Percentiles rank a stretch among this genome's conserved stretches.
Conservation (phyloP, 1,284 basidiomycete genomes). For the Puccinia sorghi region DNA sequence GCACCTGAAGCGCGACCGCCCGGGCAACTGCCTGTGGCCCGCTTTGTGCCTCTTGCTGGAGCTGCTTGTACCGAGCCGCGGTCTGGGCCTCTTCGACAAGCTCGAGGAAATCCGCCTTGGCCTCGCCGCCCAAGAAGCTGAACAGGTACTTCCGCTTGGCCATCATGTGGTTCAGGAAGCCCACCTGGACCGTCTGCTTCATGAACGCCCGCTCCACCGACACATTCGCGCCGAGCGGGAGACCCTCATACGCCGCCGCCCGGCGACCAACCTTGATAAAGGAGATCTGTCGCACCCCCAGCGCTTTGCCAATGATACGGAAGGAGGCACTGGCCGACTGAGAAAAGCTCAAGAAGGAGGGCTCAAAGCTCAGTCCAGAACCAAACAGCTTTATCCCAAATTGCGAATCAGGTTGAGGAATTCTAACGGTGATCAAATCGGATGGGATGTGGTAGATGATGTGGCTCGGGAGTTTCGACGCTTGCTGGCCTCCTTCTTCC, state of each 20-base stretch:
- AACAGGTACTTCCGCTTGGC: conserved; percentile 85
- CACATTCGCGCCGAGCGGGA: conserved; percentile 74
- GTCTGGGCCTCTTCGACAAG: conserved; percentile 73
- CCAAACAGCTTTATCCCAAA: conserved; percentile 79
- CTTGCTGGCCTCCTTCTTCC: not conserved
- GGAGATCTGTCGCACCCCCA: conserved; percentile 78
- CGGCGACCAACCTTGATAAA: conserved; percentile 77
- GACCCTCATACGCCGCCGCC: conserved; percentile 73
- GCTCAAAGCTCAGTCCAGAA: conserved; percentile 81
- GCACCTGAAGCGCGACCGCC: conserved; percentile 71
- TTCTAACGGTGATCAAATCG: conserved; percentile 76
- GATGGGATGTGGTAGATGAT: conserved; percentile 82
- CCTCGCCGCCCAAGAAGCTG: conserved; percentile 71
- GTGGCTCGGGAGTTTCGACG: conserved; percentile 66
- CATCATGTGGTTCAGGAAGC: conserved; percentile 72
- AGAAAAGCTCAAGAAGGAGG: conserved; percentile 73
- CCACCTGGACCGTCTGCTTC: conserved; percentile 86
- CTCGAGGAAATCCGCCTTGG: conserved; percentile 65
- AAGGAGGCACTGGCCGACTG: conserved; percentile 78
- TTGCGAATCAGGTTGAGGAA: conserved; percentile 75
- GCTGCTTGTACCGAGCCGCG: conserved; percentile 55
- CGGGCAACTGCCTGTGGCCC: conserved; percentile 64
- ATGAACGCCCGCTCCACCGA: conserved; percentile 86
- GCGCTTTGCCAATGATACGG: conserved; percentile 74
- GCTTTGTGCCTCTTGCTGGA: not conserved